phyloP scores from a whole-genome alignment of 257 asterid genomes.

The Galeopsis tetrahit region DNA sequence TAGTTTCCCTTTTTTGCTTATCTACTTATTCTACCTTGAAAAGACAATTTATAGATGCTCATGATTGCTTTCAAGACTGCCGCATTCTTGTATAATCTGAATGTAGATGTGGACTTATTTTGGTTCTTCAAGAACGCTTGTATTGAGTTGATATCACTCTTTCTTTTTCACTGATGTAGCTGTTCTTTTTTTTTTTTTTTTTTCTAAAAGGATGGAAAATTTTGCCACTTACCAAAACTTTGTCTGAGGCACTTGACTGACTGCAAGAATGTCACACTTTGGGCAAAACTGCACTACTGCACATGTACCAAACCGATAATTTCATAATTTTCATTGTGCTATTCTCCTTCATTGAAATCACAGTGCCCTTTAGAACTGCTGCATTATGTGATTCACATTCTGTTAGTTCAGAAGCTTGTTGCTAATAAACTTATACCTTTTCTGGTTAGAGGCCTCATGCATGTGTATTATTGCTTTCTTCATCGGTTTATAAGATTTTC shows the following conservation, averaged over 20 bases:
- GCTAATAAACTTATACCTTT: neutral
- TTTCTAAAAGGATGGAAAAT: conserved; percentile 11
- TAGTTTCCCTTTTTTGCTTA: conserved; percentile 18
- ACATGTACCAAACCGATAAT: conserved; percentile 6
- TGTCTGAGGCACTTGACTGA: neutral
- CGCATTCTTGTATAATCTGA: neutral
- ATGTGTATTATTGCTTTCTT: conserved; percentile 15
- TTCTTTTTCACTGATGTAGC: conserved; percentile 6
- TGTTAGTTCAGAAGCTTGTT: conserved; percentile 10
- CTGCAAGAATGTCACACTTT: conserved; percentile 8
- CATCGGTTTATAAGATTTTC: conserved; percentile 20
- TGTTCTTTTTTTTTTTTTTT: no score
- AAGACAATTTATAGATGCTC: conserved; percentile 1
- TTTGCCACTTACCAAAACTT: neutral
- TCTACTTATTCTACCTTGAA: conserved; percentile 11
- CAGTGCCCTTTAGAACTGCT: conserved; percentile 15
- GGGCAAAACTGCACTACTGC: neutral
- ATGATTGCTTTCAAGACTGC: neutral
- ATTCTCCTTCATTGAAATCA: conserved; percentile 21
- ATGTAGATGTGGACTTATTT: neutral
- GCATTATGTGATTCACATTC: conserved; percentile 24
- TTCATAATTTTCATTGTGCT: neutral
- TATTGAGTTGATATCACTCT: conserved; percentile 4
- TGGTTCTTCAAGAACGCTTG: conserved; percentile 1
- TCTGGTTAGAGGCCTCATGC: conserved; percentile 20